Evolutionary conservation across 306 rosid species (phyloP).

Genomic region (Glycyrrhiza uralensis): DNA sequence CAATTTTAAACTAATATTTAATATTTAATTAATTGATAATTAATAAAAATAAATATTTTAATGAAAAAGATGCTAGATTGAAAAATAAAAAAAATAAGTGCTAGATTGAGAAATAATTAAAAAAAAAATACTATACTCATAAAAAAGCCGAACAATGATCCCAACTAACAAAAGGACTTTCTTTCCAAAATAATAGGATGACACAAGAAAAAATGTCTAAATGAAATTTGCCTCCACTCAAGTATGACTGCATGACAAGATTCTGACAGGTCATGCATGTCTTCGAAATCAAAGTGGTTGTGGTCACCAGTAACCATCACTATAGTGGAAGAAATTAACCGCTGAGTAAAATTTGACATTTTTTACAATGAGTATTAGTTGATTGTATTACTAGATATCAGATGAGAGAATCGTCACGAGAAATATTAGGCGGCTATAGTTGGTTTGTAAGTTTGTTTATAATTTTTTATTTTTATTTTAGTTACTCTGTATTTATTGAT

Average conservation of each 20-base stretch:
- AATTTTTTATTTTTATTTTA: too few relatives aligned
- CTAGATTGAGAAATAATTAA: too few relatives aligned
- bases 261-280: constrained; percentile 24
- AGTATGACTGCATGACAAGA: constrained; percentile 16
- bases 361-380: neutral
- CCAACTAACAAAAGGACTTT: constrained; percentile 19
- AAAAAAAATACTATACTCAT: too few relatives aligned
- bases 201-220: neutral
- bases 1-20: too few relatives aligned
- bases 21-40: too few relatives aligned
- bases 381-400: neutral
- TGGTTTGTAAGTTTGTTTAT: neutral
- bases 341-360: neutral
- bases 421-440: neutral
- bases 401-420: neutral
- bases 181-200: constrained; percentile 28
- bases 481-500: neutral
- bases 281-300: constrained; percentile 1
- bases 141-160: constrained; percentile 3
- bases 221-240: constrained; percentile 27
- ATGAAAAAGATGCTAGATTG: too few relatives aligned
- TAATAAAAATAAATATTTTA: too few relatives aligned
- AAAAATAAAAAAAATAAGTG: too few relatives aligned
- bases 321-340: neutral
- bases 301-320: neutral